Evolutionary conservation across 352 stramenopile genomes (phyloP).

Genomic region (Pythium brachiatum): DNA sequence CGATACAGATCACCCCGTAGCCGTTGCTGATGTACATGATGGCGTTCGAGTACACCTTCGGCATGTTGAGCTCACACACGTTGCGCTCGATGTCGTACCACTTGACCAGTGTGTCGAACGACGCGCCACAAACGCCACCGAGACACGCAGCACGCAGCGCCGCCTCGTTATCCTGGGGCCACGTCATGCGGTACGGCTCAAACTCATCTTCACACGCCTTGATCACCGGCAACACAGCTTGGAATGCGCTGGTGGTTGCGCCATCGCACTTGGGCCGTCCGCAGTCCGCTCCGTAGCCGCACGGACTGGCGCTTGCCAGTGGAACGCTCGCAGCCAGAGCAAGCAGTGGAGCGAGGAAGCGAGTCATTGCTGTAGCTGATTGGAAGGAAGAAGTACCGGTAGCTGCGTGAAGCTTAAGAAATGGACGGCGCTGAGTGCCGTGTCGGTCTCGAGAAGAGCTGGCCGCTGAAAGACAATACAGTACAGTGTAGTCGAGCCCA

Average conservation of each 20-base stretch:
- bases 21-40: background rate
- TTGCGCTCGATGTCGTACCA: constrained; percentile 6
- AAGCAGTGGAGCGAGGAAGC: no score
- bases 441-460: no score
- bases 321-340: background rate
- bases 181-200: background rate
- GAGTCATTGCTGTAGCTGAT: no score
- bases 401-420: no score
- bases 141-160: background rate
- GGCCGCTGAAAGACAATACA: no score
- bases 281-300: constrained; percentile 9
- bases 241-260: constrained; percentile 2
- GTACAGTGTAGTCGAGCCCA: no score
- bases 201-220: constrained; percentile 2
- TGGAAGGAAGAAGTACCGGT: no score
- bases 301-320: background rate
- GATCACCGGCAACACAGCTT: background rate
- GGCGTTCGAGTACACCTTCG: background rate
- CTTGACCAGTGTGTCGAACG: constrained; percentile 6
- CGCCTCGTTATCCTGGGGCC: background rate
- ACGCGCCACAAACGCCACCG: background rate
- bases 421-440: no score
- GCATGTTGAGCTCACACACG: constrained; percentile 15
- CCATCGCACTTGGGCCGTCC: background rate
- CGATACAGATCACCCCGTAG: background rate